Evolutionary conservation across 805 yeast genomes (phyloP).

Genomic region (Phaffomyces opuntiae): DNA sequence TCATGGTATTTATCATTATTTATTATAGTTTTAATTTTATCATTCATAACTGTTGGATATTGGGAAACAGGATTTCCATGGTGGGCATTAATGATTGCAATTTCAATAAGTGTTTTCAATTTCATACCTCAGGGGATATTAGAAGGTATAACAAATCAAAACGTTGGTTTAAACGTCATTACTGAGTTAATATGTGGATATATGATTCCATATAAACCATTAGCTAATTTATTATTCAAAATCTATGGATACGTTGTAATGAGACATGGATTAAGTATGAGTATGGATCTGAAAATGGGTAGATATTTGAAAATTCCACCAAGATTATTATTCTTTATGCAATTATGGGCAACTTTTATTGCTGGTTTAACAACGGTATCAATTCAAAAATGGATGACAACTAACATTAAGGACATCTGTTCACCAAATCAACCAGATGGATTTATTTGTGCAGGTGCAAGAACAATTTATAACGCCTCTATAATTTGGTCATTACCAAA

Average conservation of each 20-base stretch:
- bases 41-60: conserved; percentile 27
- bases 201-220: conserved; percentile 46
- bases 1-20: conserved; percentile 31
- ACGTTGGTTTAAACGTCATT: conserved; percentile 52
- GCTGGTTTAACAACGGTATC: conserved; percentile 33
- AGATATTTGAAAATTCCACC: conserved; percentile 56
- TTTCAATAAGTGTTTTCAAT: conserved; percentile 44
- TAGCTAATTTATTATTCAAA: conserved; percentile 50
- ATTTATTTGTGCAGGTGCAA: conserved; percentile 36
- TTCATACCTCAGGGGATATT: conserved; percentile 52
- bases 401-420: conserved; percentile 33
- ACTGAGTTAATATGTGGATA: conserved; percentile 57
- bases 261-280: conserved; percentile 46
- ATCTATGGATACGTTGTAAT: conserved; percentile 47
- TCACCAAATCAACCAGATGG: conserved; percentile 32
- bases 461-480: conserved; percentile 43
- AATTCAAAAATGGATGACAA: conserved; percentile 36
- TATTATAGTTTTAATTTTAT: conserved; percentile 22
- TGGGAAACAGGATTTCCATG: conserved; percentile 50
- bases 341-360: conserved; percentile 32
- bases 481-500: conserved; percentile 48
- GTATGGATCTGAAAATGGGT: conserved; percentile 47
- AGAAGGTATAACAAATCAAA: conserved; percentile 48
- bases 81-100: conserved; percentile 56
- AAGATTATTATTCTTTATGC: conserved; percentile 42